Conservation (phyloP, 257 asterid species). For the Jacaranda mimosifolia region DNA sequence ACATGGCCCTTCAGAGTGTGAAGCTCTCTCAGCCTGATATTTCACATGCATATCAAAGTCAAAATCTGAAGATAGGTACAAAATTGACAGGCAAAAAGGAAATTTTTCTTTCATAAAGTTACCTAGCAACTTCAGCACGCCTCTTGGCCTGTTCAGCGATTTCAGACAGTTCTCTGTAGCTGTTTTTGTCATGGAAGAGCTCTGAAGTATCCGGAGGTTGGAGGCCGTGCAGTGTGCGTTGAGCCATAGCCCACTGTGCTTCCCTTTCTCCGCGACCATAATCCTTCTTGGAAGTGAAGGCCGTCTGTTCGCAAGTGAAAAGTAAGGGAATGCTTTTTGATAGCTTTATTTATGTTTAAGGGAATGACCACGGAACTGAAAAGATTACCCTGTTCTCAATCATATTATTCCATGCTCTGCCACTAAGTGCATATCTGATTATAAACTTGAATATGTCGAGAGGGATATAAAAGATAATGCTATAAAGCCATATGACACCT, state of each 20-base stretch:
- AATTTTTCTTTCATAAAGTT: background rate
- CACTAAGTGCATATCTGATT: conserved; percentile 50
- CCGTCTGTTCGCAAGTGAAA: conserved; percentile 39
- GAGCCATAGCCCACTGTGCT: conserved; percentile 64
- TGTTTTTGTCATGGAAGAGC: conserved; percentile 41
- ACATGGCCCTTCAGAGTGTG: conserved; percentile 71
- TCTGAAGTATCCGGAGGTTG: conserved; percentile 39
- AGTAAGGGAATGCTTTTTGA: background rate
- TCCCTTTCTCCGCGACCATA: conserved; percentile 64
- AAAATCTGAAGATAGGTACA: too few relatives aligned
- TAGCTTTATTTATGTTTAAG: background rate
- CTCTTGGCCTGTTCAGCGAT: conserved; percentile 66
- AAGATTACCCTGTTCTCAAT: conserved; percentile 52
- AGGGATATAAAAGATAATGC: conserved; percentile 53
- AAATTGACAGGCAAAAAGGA: too few relatives aligned
- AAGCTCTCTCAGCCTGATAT: conserved; percentile 56
- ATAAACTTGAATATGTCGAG: conserved; percentile 63
- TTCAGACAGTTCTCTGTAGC: conserved; percentile 61
- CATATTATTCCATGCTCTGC: conserved; percentile 63
- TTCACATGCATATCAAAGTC: too few relatives aligned
- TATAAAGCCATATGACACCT: conserved; percentile 62
- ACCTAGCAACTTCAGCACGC: conserved; percentile 69
- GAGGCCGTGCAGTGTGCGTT: conserved; percentile 62
- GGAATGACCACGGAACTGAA: background rate
- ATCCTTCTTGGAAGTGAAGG: conserved; percentile 60